These are phyloP conservation scores for Periconia sp. DNA, from an alignment of 2,329 filamentous ascomycete species.

Conservation along the genomic window DNA sequence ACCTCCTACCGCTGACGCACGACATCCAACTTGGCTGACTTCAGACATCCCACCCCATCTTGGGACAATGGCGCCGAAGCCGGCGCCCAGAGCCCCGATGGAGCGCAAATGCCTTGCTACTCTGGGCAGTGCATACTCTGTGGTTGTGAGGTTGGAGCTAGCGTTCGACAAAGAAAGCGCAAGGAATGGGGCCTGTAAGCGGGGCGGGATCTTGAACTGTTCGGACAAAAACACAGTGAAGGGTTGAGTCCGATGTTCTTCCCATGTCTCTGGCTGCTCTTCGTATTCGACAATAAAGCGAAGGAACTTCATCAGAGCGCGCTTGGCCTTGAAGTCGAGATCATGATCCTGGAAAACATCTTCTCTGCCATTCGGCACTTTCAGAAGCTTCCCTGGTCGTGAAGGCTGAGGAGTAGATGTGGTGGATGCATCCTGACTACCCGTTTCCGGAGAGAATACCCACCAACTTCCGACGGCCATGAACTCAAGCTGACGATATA, in stretches of 20 bases:
- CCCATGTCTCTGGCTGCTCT: slow-evolving; percentile 62
- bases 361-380: slow-evolving; percentile 86
- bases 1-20: slow-evolving; percentile 87
- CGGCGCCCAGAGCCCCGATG: slow-evolving; percentile 82
- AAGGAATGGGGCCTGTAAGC: slow-evolving; percentile 65
- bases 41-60: slow-evolving; percentile 93
- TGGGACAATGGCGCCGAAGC: slow-evolving; percentile 85
- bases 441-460: slow-evolving; percentile 57
- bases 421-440: background rate
- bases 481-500: slow-evolving; percentile 89
- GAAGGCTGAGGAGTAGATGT: slow-evolving; percentile 3
- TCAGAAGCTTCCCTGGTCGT: slow-evolving; percentile 52
- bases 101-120: slow-evolving; percentile 82
- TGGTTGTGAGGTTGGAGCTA: slow-evolving; percentile 55
- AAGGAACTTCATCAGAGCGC: slow-evolving; percentile 88
- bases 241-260: slow-evolving; percentile 55
- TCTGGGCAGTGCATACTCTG: slow-evolving; percentile 69
- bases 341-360: slow-evolving; percentile 81
- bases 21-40: slow-evolving; percentile 86
- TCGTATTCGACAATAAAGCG: slow-evolving; percentile 80
- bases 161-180: slow-evolving; percentile 76
- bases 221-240: slow-evolving; percentile 62
- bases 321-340: slow-evolving; percentile 79
- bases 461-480: slow-evolving; percentile 92
- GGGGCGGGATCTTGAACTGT: slow-evolving; percentile 59